A percentile compares a stretch with the other conserved stretches of the same genome.
These are phyloP conservation scores for Chromosphaera perkinsii DNA, from an alignment of 208 protist species.

Conservation along the genomic window DNA sequence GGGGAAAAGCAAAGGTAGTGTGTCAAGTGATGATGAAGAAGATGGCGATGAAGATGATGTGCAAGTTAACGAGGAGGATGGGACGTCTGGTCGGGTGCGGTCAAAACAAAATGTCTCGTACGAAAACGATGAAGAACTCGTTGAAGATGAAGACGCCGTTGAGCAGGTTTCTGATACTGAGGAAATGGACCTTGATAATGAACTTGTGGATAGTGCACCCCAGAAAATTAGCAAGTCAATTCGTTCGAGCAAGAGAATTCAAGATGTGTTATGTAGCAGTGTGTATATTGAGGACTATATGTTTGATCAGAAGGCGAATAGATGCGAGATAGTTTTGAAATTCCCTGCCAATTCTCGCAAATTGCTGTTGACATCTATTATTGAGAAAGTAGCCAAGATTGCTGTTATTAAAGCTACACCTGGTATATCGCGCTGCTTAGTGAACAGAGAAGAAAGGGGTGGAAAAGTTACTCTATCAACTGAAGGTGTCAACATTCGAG, in stretches of 20 bases:
- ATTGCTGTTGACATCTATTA: constrained; percentile 16
- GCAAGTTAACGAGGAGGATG: constrained; percentile 15
- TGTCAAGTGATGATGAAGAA: background rate
- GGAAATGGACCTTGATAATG: constrained; percentile 25
- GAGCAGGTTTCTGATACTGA: constrained; percentile 2
- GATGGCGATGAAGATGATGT: constrained; percentile 22
- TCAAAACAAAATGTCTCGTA: background rate
- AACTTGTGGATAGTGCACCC: background rate
- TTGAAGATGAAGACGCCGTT: background rate
- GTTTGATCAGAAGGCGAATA: constrained; percentile 1
- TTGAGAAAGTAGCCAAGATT: constrained; percentile 5
- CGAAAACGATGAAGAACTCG: background rate
- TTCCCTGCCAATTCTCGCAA: background rate
- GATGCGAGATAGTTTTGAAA: constrained; percentile 1
- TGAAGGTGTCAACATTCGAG: constrained; percentile 66
- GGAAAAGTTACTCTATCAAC: constrained; percentile 44
- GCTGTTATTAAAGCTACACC: background rate
- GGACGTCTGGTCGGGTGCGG: constrained; percentile 2
- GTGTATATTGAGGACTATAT: too few relatives aligned
- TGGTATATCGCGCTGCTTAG: constrained; percentile 12
- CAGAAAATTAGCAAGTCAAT: background rate
- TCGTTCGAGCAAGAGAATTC: background rate
- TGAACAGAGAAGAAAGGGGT: background rate
- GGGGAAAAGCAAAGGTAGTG: constrained; percentile 8
- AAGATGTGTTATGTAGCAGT: too few relatives aligned